These are phyloP conservation scores for Calocera viscosa DNA, from an alignment of 768 basidiomycete genomes.

Conservation along the genomic window DNA sequence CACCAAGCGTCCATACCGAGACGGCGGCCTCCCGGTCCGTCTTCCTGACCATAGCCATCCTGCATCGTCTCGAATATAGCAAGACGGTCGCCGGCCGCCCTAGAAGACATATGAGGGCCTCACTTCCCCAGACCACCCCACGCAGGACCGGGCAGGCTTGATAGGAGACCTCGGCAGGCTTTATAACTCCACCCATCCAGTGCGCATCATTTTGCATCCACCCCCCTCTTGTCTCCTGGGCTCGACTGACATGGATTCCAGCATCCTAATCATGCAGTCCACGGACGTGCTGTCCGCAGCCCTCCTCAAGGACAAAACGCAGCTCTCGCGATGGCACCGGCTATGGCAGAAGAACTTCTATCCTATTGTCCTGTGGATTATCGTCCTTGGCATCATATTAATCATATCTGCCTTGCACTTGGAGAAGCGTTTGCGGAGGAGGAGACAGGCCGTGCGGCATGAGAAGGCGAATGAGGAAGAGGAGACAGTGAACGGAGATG, in stretches of 20 bases:
- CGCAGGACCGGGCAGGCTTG: neutral
- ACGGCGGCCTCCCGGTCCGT: neutral
- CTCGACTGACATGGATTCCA: neutral
- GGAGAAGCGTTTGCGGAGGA: neutral
- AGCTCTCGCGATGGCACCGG: neutral
- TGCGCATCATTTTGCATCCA: neutral
- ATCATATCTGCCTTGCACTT: neutral
- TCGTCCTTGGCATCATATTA: neutral
- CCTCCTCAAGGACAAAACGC: neutral
- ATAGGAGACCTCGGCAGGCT: neutral
- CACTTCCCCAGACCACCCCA: too few relatives aligned
- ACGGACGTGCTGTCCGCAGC: neutral
- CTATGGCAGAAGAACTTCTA: conserved; percentile 9
- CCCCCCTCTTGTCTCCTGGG: neutral
- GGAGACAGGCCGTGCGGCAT: neutral
- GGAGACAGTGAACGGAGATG: neutral
- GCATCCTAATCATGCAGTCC: neutral
- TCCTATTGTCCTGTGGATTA: neutral
- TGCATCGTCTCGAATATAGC: too few relatives aligned
- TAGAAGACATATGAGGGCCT: too few relatives aligned
- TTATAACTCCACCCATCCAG: neutral
- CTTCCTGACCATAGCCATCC: too few relatives aligned
- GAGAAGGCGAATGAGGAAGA: neutral
- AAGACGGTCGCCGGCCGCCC: too few relatives aligned
- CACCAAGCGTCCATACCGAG: neutral